Evolutionary conservation across 345 rosid genomes (phyloP), one percentile per base, ranked within the genome.

Genomic region (Nephelium lappaceum): DNA sequence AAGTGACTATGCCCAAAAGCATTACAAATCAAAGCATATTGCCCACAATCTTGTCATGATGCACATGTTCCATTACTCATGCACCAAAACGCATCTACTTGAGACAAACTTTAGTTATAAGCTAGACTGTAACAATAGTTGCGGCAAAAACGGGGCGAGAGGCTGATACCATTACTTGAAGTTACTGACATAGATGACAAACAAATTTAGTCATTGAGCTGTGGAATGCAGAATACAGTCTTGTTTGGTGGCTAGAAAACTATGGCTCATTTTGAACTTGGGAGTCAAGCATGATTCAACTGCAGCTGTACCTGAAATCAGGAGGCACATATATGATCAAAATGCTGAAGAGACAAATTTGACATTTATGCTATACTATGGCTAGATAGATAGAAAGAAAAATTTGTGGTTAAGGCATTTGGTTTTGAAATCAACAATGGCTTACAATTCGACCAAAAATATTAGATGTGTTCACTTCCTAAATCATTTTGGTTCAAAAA

Each of bases 221-320:
- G 23, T 21, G 16, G 51, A 5, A 2, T 67, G 39, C 41, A 53
- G 41, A 67, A 15, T 0, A 8, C 53, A 41, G 24, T 76, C 53
- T 67, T 36, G 42, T 21, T 8, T 4, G 39, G 24, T 49, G 5
- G 18, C 47, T 9, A 49, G 19, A 14, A 38, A 36, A 78, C 55
- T 5, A 16, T 9, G 64, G 41, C 63, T 71, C 71, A 6, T 15
- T 78, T n/a, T 1, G 65, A 63, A n/a, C 39, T 12, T 24, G 65
- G 55, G 58, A 10, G 53, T 19, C 21, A 3, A 21, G 63, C 42
- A 60, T 47, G 21, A 19, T 45, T 57, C 51, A 8, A 57, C 25
- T 23, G 62, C 64, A 36, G 49, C 64, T 23, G 75, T 10, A 71
- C 80, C 83, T 76, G 77, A 71, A 71, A 81, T 65, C 55, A 76